Evolutionary conservation across 176 grass and related monocot species (phyloP).

Genomic region (Paspalum notatum): DNA sequence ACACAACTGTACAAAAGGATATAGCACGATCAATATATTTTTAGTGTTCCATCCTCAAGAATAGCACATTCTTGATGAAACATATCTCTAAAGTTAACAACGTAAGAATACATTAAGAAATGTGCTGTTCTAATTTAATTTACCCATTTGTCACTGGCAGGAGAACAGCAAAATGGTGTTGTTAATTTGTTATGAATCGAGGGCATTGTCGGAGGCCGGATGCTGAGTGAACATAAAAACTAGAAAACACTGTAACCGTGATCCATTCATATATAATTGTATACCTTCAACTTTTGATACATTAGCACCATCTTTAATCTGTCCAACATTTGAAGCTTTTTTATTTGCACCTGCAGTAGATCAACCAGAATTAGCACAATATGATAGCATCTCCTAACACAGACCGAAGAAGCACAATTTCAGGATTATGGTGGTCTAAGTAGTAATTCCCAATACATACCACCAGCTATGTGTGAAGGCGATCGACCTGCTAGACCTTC

Average conservation of each 20-base stretch:
- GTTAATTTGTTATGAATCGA: not conserved
- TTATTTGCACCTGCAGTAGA: slow-evolving; percentile 77
- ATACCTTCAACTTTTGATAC: slow-evolving; percentile 84
- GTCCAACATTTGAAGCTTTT: slow-evolving; percentile 72
- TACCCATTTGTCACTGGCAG: not conserved
- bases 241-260: not conserved
- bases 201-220: not conserved
- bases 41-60: slow-evolving; percentile 1
- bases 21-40: not conserved
- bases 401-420: not conserved
- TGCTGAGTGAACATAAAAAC: slow-evolving; percentile 20
- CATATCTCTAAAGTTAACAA: not conserved
- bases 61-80: not conserved
- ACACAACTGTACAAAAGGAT: not conserved
- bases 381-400: not conserved
- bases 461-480: slow-evolving; percentile 65
- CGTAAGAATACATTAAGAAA: not conserved
- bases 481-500: slow-evolving; percentile 67
- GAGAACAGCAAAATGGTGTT: not conserved
- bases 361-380: slow-evolving; percentile 43
- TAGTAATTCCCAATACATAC: slow-evolving; percentile 49
- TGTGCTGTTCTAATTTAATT: slow-evolving; percentile 26
- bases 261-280: slow-evolving; percentile 8
- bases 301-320: slow-evolving; percentile 73
- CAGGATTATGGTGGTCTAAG: not conserved